A percentile compares a stretch with the other conserved stretches of the same genome.
phyloP scores from a whole-genome alignment of 2,329 filamentous ascomycete genomes.

The Ophioceras dolichostomum region DNA sequence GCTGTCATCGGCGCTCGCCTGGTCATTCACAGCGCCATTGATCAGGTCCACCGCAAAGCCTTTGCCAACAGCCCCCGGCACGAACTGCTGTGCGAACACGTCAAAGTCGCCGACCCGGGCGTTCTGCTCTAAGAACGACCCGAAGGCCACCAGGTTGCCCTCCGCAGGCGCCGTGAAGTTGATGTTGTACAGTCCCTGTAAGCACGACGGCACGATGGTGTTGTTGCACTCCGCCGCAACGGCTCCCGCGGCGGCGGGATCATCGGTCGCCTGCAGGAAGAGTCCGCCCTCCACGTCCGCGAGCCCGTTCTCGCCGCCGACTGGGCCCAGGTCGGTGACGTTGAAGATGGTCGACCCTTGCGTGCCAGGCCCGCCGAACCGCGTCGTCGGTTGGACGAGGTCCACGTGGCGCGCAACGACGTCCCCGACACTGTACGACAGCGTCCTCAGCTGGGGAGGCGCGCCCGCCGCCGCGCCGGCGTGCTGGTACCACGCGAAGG shows the following conservation, averaged over 20 bases:
- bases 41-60: constrained; percentile 44
- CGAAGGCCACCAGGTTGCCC: constrained; percentile 22
- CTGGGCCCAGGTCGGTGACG: constrained; percentile 14
- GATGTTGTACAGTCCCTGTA: constrained; percentile 35
- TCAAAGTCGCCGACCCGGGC: constrained; percentile 35
- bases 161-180: constrained; percentile 19
- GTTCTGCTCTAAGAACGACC: constrained; percentile 34
- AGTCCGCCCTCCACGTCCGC: neutral
- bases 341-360: constrained; percentile 27
- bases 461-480: constrained; percentile 21
- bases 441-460: constrained; percentile 38
- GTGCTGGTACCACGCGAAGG: constrained; percentile 44
- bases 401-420: constrained; percentile 41
- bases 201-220: constrained; percentile 32
- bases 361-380: constrained; percentile 38
- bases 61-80: constrained; percentile 34
- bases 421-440: constrained; percentile 48
- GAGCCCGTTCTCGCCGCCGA: constrained; percentile 6
- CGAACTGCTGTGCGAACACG: constrained; percentile 35
- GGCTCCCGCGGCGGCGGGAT: neutral
- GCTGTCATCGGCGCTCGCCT: constrained; percentile 23
- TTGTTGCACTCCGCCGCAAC: constrained; percentile 19
- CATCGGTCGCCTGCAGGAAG: neutral
- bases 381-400: constrained; percentile 53
- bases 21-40: constrained; percentile 39